These are phyloP conservation scores for Porphyrellus cyaneotinctus DNA, from an alignment of 768 basidiomycete species.

Conservation along the genomic window DNA sequence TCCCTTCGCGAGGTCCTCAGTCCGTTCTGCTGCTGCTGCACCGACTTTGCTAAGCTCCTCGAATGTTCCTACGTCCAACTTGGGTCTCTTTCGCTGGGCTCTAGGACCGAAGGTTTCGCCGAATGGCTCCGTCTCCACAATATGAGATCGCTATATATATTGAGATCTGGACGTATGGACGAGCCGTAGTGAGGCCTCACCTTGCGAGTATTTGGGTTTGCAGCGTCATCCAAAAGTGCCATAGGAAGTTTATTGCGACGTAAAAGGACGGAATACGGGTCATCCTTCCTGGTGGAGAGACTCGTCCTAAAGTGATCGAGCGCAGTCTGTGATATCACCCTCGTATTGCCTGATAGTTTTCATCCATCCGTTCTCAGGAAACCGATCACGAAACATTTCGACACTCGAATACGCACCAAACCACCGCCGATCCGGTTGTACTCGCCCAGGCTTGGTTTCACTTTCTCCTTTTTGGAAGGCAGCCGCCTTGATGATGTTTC, in stretches of 20 bases:
- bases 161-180: neutral
- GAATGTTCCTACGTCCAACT: constrained; percentile 84
- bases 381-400: neutral
- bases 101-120: constrained; percentile 93
- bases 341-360: constrained; percentile 75
- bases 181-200: constrained; percentile 33
- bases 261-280: constrained; percentile 93
- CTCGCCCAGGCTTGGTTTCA: constrained; percentile 83
- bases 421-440: constrained; percentile 95
- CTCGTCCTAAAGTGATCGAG: constrained; percentile 95
- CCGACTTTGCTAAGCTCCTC: constrained; percentile 79
- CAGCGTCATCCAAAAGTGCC: constrained; percentile 89
- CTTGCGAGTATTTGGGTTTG: constrained; percentile 76
- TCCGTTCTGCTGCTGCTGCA: constrained; percentile 50
- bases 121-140: constrained; percentile 96
- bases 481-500: constrained; percentile 90
- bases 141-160: constrained; percentile 70
- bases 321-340: constrained; percentile 95
- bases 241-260: constrained; percentile 95
- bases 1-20: constrained; percentile 35
- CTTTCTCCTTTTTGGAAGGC: constrained; percentile 95
- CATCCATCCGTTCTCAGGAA: constrained; percentile 5
- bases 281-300: constrained; percentile 77
- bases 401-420: constrained; percentile 64
- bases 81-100: constrained; percentile 87